Evolutionary conservation across 192 early-diverging fungal genomes (phyloP).

Genomic region (Backusella morwellensis): DNA sequence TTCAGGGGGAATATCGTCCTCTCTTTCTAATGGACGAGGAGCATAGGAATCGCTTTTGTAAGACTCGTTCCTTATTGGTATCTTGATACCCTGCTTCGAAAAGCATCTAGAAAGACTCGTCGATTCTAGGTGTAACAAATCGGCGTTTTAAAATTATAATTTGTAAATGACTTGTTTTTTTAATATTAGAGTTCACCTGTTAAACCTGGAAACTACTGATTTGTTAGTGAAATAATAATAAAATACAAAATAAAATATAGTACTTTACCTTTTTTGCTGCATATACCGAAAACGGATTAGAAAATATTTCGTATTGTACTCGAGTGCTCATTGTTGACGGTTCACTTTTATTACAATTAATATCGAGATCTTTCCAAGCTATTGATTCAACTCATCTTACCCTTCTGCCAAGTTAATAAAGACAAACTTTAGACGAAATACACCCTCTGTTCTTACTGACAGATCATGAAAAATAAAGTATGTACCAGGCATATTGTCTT

Average conservation of each 20-base stretch:
- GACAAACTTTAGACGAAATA: slow-evolving; percentile 65
- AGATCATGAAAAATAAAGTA: slow-evolving; percentile 76
- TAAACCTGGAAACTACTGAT: slow-evolving; percentile 65
- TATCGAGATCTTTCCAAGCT: neutral
- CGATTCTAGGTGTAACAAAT: neutral
- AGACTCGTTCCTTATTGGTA: slow-evolving; percentile 11
- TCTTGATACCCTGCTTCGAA: slow-evolving; percentile 13
- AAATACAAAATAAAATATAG: neutral
- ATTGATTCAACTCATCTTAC: neutral
- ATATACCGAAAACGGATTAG: slow-evolving; percentile 69
- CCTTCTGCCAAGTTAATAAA: slow-evolving; percentile 51
- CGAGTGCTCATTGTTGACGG: slow-evolving; percentile 39
- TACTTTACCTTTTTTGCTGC: slow-evolving; percentile 60
- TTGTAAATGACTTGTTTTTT: neutral
- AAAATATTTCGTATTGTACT: slow-evolving; percentile 48
- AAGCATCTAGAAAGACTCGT: slow-evolving; percentile 11
- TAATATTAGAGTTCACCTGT: slow-evolving; percentile 51
- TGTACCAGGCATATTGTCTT: slow-evolving; percentile 55
- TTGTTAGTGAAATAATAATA: neutral
- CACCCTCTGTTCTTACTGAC: slow-evolving; percentile 67
- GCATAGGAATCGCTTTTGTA: neutral
- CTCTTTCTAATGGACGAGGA: neutral
- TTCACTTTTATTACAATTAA: slow-evolving; percentile 13
- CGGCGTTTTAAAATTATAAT: neutral
- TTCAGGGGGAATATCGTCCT: neutral